Base-by-base conservation (phyloP, 2,329 filamentous ascomycete species). In the Emericellopsis cladophorae region DNA sequence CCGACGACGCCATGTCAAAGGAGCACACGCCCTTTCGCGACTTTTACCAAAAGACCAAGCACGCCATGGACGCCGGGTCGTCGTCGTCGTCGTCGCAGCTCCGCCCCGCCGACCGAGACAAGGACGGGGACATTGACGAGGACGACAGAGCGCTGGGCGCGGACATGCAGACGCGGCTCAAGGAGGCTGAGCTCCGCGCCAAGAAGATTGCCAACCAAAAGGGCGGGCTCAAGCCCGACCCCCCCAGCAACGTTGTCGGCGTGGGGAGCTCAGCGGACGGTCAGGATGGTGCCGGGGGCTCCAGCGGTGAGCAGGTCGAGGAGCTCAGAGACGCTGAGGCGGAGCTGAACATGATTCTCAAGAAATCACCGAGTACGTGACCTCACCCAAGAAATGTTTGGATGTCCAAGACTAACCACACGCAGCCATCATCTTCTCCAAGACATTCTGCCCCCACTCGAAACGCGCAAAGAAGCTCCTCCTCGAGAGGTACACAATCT, bases 381-480 rank as follows among this genome's bases (percentile, higher is more conserved):
- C 15, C 7, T 33, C 12, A 16, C 36, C 26, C 26, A 12, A 9
- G 3, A 4, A 7, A 3, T 12, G 2, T 14, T 22, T 35, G 16
- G 21, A 16, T 33, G 18, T 15, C 14, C 5, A 14, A 11, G 16
- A 18, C 32, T 16, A 32, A 16, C 31, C 10, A 11, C 23, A 11
- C 16, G 4, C 48, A 92, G 87, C 96, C 45, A 84, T 95, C 57
- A 86, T 98, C 52, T 96, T 96, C 66, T 95, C 88, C 48, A 96
- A 98, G 62, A 77, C 84, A 1, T 95, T 90, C 64, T 98, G 92
- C 60, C 87, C 84, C 1, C 81, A 76, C 64, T 95, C 88, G 40
- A 82, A 79, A 56, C 79, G 78, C 50, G 92, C 92, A 36, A 98
- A 98, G 64, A 69, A 71, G 35, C 74, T 96, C 42, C 74, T 98